Base-by-base conservation (phyloP, 2,329 filamentous ascomycete species). In the Zymoseptoria passerinii region DNA sequence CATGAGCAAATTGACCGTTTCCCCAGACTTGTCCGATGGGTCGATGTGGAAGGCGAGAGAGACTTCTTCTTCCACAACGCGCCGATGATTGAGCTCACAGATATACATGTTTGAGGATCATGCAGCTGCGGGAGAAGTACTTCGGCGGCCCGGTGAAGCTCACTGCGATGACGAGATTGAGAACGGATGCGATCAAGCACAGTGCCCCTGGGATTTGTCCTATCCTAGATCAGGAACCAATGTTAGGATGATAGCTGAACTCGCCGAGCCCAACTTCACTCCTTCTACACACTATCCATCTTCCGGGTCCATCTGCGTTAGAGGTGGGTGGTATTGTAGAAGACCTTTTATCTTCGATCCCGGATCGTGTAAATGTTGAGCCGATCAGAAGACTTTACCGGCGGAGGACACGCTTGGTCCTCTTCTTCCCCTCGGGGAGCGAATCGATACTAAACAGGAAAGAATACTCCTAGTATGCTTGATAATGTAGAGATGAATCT, bases 31-130 rank as follows among this genome's bases (percentile, higher is more conserved):
- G 9, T 75, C 76, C 0, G 58, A n/a, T n/a, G n/a, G n/a, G n/a
- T 81, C 67, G 73, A 76, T 55, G 74, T 80, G n/a, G 52, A 72
- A 73, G 70, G 69, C 18, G 76, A 80, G 52, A 78, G 79, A 50
- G 65, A 75, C 40, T 68, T 52, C 50, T 75, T 76, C 18, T 80
- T 80, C 67, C 80, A 80, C 64, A 77, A 72, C 58, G 76, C 76
- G 1, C 77, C 77, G 0, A 71, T 74, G 1, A 71, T 81, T 9
- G 77, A 81, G 50, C 72, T 80, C 7, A 73, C 75, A 20, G 74
- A 78, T 51, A 72, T 76, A 76, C 74, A 1, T 78, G 76, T 1
- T 10, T 23, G 23, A 23, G 29, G 3, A 52, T 52, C 10, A 28
- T 52, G 23, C 23, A 52, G 7, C 7, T 29, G 23, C 50, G 50